Evolutionary conservation across 768 basidiomycete species (phyloP).

Genomic region (Rhizopogon vinicolor): DNA sequence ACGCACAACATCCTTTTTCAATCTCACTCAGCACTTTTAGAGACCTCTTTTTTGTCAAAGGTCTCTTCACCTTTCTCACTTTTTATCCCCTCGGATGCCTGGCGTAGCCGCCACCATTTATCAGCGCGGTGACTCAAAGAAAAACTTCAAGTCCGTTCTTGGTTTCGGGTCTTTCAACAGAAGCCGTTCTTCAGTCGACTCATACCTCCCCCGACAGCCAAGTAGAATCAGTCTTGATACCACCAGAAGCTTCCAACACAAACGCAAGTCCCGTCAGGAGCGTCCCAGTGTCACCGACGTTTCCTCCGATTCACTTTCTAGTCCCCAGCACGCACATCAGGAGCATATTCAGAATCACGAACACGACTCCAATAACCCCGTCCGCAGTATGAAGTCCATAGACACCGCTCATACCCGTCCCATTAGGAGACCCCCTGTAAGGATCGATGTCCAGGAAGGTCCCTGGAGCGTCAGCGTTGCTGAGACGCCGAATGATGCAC

Average conservation of each 20-base stretch:
- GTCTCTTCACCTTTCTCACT: neutral
- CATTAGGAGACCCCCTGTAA: constrained; percentile 45
- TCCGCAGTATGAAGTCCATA: constrained; percentile 38
- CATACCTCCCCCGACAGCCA: constrained; percentile 21
- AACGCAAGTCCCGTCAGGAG: constrained; percentile 30
- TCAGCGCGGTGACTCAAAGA: constrained; percentile 32
- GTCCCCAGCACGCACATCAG: constrained; percentile 26
- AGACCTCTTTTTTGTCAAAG: neutral
- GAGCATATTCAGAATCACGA: constrained; percentile 8
- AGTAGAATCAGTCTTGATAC: constrained; percentile 42
- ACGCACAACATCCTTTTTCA: constrained; percentile 17
- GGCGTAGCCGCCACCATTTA: constrained; percentile 33
- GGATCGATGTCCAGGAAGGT: constrained; percentile 72
- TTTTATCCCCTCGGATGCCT: constrained; percentile 36
- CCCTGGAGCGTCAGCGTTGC: constrained; percentile 89
- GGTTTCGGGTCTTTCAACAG: constrained; percentile 38
- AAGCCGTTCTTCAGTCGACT: constrained; percentile 24
- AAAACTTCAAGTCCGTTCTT: constrained; percentile 45
- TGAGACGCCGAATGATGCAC: constrained; percentile 71
- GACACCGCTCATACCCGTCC: constrained; percentile 38
- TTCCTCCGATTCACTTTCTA: constrained; percentile 27
- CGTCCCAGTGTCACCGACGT: constrained; percentile 35
- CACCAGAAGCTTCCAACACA: constrained; percentile 31
- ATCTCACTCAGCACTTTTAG: neutral
- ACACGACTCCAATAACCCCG: constrained; percentile 15